These are phyloP conservation scores for Mucor piriformis DNA, from an alignment of 371 early-diverging fungal genomes.

Conservation along the genomic window DNA sequence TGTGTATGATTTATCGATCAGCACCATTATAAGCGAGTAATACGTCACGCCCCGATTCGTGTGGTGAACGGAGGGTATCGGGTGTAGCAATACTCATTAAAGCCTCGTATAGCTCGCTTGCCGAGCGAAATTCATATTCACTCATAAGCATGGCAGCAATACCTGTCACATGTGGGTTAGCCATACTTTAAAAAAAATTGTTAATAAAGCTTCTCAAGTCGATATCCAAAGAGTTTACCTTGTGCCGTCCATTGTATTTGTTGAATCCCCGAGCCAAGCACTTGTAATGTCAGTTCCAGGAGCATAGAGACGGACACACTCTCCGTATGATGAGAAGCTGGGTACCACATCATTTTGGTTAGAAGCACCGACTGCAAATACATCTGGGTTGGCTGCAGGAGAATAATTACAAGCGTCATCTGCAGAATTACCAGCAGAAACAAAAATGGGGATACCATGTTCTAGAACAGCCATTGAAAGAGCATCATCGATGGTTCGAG, in stretches of 20 bases:
- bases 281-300: constrained; percentile 54
- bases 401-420: constrained; percentile 71
- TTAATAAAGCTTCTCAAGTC: not conserved
- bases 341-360: constrained; percentile 49
- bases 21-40: constrained; percentile 21
- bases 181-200: constrained; percentile 52
- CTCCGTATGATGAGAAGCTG: constrained; percentile 56
- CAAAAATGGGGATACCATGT: constrained; percentile 46
- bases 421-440: constrained; percentile 76
- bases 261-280: constrained; percentile 48
- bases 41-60: not conserved
- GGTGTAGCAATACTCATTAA: constrained; percentile 19
- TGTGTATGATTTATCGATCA: not conserved
- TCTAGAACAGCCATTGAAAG: constrained; percentile 53
- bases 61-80: constrained; percentile 12
- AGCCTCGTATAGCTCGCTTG: constrained; percentile 29
- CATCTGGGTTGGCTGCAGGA: constrained; percentile 64
- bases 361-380: constrained; percentile 72
- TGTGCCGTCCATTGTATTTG: constrained; percentile 65
- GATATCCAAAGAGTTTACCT: constrained; percentile 27
- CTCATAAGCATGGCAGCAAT: constrained; percentile 50
- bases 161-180: constrained; percentile 70
- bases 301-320: constrained; percentile 63
- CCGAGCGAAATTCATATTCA: constrained; percentile 11
- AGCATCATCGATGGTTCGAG: constrained; percentile 33